Evolutionary conservation across 176 grass and related monocot species (phyloP), one percentile per base, ranked within the genome.

Genomic region (Coix lacrymajobi): DNA sequence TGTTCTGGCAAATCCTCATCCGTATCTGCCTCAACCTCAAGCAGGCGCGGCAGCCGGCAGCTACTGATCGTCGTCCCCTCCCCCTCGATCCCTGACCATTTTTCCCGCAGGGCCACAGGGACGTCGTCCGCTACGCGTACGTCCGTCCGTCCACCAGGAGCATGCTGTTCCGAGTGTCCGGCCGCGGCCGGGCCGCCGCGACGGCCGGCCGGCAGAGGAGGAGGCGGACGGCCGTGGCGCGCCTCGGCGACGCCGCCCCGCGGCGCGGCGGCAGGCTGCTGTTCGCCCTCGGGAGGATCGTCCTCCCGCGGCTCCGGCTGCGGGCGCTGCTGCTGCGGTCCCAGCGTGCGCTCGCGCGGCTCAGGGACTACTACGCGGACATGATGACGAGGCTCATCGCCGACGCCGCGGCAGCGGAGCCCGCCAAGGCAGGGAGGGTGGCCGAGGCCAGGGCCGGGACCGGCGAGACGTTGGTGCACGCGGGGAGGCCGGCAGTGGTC

Each of bases 381-480:
- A 3, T 81, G 78, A 60, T 81, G 78, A 81, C 3, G 29, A 8
- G 66, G 12, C 78, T 81, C 61, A 8, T 81, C 58, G 85, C 78
- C 44, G 85, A 81, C 17, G 85, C 85, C 14, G 45, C 60, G 19
- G 69, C 57, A 0, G 56, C 24, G 32, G 78, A 87, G 69, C 36
- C 69, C 61, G 30, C 19, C 26, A 64, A 66, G 78, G 44, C 68
- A 1, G 2, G 38, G 22, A 16, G 20, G 19, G 25, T 2, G 34
- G n/a, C 33, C 49, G 77, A 52, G 11, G 17, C 4, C 71, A 20
- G 17, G 48, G 31, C 14, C 31, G 31, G 8, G 39, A 25, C 32
- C 3, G 60, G 33, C 25, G 51, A 9, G 22, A 19, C 34, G 74
- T 0, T 15, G 82, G 62, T 19, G 34, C 16, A 26, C 34, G 61